phyloP scores from a whole-genome alignment of 2,329 filamentous ascomycete genomes.

The Penicillium sp. region DNA sequence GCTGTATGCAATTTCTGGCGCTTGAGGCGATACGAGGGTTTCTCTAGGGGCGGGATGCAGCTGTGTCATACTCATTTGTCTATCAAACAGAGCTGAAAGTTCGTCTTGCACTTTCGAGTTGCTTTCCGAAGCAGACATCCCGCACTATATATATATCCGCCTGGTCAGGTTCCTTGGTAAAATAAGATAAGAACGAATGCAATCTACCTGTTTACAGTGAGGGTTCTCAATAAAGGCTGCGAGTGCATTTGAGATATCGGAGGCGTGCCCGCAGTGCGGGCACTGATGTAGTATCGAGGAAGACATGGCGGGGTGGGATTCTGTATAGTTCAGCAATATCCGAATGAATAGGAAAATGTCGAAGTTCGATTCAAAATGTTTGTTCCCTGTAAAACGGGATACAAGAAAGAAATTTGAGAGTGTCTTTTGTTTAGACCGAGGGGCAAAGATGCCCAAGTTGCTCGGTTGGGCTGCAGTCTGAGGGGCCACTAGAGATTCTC shows the following conservation, averaged over 20 bases:
- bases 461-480: slow-evolving; percentile 19
- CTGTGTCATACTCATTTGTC: slow-evolving; percentile 64
- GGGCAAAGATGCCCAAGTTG: slow-evolving; percentile 15
- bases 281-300: slow-evolving; percentile 40
- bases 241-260: slow-evolving; percentile 36
- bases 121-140: slow-evolving; percentile 42
- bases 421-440: neutral
- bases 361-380: neutral
- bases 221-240: slow-evolving; percentile 39
- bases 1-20: slow-evolving; percentile 63
- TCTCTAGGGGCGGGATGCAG: slow-evolving; percentile 33
- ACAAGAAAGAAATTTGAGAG: neutral
- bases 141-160: slow-evolving; percentile 33
- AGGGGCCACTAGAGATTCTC: neutral
- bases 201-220: slow-evolving; percentile 43
- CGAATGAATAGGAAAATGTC: neutral
- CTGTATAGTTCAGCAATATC: neutral
- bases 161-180: slow-evolving; percentile 21
- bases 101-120: slow-evolving; percentile 73
- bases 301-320: slow-evolving; percentile 29
- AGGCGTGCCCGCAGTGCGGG: slow-evolving; percentile 39
- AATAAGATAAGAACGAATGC: slow-evolving; percentile 18
- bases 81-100: slow-evolving; percentile 74
- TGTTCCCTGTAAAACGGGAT: neutral
- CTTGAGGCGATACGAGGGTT: slow-evolving; percentile 30